phyloP scores from a whole-genome alignment of 306 rosid genomes.

The Rosa multiflora region DNA sequence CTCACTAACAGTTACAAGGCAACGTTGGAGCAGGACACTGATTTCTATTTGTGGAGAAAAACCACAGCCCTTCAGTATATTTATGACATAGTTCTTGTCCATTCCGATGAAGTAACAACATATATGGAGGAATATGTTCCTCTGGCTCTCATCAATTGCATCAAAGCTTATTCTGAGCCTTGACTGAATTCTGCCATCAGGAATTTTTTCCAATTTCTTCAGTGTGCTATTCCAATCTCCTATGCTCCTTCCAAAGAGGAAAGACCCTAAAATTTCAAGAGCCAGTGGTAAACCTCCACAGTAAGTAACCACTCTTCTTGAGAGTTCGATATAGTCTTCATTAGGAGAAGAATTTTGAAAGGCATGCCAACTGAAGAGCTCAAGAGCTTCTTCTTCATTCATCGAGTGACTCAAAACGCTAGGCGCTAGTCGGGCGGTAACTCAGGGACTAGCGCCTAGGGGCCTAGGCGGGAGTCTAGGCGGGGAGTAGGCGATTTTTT shows the following conservation, averaged over 20 bases:
- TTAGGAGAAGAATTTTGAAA: slow-evolving; percentile 7
- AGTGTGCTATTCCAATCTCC: not conserved
- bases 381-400: slow-evolving; percentile 20
- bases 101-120: not conserved
- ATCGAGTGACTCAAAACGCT: not conserved
- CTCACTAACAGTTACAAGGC: not conserved
- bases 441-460: too few species aligned
- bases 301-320: not conserved
- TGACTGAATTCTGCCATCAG: too few species aligned
- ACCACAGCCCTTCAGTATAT: not conserved
- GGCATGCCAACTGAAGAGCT: slow-evolving; percentile 35
- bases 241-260: slow-evolving; percentile 6
- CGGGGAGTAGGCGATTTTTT: too few species aligned
- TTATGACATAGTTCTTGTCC: not conserved
- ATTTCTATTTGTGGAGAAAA: not conserved
- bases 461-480: too few species aligned
- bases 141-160: too few species aligned
- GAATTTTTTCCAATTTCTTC: too few species aligned
- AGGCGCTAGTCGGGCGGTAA: too few species aligned
- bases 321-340: not conserved
- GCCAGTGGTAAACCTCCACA: slow-evolving; percentile 45
- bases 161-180: too few species aligned
- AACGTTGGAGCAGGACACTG: not conserved
- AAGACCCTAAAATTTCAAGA: slow-evolving; percentile 37
- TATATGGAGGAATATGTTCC: too few species aligned